These are phyloP conservation scores for Leucocoprinus sp. DNA, from an alignment of 768 basidiomycete genomes.

Conservation along the genomic window DNA sequence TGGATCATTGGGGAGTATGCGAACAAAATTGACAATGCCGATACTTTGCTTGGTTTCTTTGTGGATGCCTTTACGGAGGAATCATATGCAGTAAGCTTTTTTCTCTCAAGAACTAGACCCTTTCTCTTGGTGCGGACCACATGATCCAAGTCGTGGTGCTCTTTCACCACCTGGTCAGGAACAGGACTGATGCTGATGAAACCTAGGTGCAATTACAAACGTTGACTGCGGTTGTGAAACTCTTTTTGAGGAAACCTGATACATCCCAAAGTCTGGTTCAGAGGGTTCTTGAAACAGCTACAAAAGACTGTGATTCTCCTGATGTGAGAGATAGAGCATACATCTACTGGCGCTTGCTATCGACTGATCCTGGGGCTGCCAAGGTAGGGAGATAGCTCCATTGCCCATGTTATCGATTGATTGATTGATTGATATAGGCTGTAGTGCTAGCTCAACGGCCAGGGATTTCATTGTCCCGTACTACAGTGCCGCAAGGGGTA, in stretches of 20 bases:
- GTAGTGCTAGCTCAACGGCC: conserved; percentile 90
- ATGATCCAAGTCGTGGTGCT: background rate
- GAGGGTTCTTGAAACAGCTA: conserved; percentile 85
- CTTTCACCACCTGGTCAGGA: too few species aligned
- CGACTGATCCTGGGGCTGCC: conserved; percentile 90
- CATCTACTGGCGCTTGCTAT: conserved; percentile 94
- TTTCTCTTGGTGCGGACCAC: background rate
- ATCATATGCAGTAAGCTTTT: conserved; percentile 64
- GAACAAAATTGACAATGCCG: conserved; percentile 94
- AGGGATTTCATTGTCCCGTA: conserved; percentile 87
- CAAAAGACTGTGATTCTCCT: conserved; percentile 94
- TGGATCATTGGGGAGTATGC: conserved; percentile 99
- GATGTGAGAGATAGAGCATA: conserved; percentile 97
- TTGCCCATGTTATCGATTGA: background rate
- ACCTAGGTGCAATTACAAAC: conserved; percentile 75
- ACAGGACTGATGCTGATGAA: background rate
- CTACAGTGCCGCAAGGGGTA: conserved; percentile 79
- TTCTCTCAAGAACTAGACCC: background rate
- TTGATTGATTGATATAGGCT: conserved; percentile 25
- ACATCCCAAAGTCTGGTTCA: conserved; percentile 89
- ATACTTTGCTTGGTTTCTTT: conserved; percentile 83
- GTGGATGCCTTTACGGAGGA: conserved; percentile 93
- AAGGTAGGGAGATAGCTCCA: conserved; percentile 49
- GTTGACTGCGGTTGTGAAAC: conserved; percentile 92
- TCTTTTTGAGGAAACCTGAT: conserved; percentile 94